phyloP scores from a whole-genome alignment of 225 moss, liverwort and hornwort genomes.

The Marchantia paleacea region DNA sequence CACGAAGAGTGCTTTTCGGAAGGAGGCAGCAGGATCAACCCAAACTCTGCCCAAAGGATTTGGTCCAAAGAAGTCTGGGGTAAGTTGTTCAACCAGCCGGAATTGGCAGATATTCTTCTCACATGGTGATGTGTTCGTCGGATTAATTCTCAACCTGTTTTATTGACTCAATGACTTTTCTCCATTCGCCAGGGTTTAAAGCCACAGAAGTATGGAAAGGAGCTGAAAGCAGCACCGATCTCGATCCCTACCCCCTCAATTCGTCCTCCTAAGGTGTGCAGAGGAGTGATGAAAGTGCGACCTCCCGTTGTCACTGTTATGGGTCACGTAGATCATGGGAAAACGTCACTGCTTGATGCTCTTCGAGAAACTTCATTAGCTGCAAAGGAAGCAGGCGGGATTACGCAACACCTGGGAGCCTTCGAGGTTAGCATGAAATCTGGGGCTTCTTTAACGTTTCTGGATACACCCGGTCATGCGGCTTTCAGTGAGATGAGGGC shows the following conservation, averaged over 20 bases:
- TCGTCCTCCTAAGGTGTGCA: conserved; percentile 21
- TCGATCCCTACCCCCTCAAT: conserved; percentile 5
- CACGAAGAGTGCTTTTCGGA: conserved; percentile 31
- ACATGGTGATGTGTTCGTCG: background rate
- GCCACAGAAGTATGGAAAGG: conserved; percentile 32
- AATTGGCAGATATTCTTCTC: background rate
- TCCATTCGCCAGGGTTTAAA: conserved; percentile 20
- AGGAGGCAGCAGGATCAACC: conserved; percentile 22
- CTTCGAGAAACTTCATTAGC: conserved; percentile 88
- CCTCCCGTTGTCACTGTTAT: conserved; percentile 93
- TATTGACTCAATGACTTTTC: background rate
- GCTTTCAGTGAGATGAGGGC: conserved; percentile 96
- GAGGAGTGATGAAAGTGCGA: conserved; percentile 53
- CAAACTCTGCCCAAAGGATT: conserved; percentile 17
- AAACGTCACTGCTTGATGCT: conserved; percentile 85
- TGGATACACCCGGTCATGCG: conserved; percentile 94
- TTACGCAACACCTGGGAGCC: conserved; percentile 94
- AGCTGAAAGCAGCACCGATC: conserved; percentile 28
- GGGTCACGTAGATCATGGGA: conserved; percentile 98
- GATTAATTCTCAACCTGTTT: background rate
- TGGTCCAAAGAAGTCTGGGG: conserved; percentile 22
- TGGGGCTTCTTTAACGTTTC: conserved; percentile 81
- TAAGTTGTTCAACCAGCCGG: background rate
- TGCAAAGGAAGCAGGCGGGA: conserved; percentile 91
- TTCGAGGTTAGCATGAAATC: conserved; percentile 90